phyloP scores from a whole-genome alignment of 176 grass and related monocot species.

The Zoysia japonica region DNA sequence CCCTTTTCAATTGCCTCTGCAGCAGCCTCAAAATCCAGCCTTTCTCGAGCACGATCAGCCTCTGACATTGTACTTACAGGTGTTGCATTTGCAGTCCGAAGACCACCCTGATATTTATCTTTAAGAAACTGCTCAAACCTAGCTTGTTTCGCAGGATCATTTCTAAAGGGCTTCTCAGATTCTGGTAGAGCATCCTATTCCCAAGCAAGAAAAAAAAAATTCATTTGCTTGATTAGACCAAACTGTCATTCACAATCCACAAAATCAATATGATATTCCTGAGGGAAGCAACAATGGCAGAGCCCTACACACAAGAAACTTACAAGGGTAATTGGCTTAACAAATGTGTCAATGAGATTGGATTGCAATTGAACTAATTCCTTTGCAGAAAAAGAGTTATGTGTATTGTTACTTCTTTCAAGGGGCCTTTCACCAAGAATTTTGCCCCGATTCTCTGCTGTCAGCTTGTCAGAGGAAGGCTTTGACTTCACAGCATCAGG shows the following conservation, averaged over 20 bases:
- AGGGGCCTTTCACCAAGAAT: conserved; percentile 95
- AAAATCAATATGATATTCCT: conserved; percentile 6
- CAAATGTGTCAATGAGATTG: conserved; percentile 76
- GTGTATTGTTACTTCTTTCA: conserved; percentile 59
- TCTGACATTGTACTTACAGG: conserved; percentile 62
- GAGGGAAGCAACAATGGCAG: conserved; percentile 1
- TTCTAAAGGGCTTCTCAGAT: conserved; percentile 73
- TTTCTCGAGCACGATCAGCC: conserved; percentile 78
- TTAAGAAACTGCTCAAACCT: conserved; percentile 91
- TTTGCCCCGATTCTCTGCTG: conserved; percentile 80
- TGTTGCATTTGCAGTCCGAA: conserved; percentile 55
- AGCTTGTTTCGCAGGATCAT: conserved; percentile 80
- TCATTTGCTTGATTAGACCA: conserved; percentile 31
- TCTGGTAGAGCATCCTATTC: conserved; percentile 62
- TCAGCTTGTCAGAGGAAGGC: conserved; percentile 64
- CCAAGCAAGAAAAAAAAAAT: conserved; percentile 30
- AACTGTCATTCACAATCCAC: conserved; percentile 23
- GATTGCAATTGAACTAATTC: conserved; percentile 70
- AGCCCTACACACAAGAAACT: conserved; percentile 36
- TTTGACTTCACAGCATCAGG: conserved; percentile 51
- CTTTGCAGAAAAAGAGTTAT: conserved; percentile 48
- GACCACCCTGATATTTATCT: conserved; percentile 86
- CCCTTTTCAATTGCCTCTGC: conserved; percentile 85
- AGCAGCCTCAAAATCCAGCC: conserved; percentile 92
- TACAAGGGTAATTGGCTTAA: conserved; percentile 76